Percentiles rank a stretch among this genome's conserved stretches.
phyloP scores from a whole-genome alignment of 2,329 filamentous ascomycete genomes.

The Xylaria polymorpha region DNA sequence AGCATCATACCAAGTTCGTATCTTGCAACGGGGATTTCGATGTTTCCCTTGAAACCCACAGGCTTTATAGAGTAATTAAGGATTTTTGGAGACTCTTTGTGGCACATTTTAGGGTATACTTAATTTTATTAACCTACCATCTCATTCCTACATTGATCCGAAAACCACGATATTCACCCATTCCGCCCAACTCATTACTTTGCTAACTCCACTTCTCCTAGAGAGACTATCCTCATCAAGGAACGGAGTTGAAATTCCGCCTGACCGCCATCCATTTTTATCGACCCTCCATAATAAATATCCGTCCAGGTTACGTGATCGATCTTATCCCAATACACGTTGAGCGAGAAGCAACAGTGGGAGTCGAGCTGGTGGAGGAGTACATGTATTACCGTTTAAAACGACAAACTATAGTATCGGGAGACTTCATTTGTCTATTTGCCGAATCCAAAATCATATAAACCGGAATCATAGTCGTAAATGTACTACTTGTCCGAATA shows the following conservation, averaged over 20 bases:
- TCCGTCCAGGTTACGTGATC: not conserved
- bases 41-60: not conserved
- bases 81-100: not conserved
- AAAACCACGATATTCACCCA: not conserved
- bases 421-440: slow-evolving; percentile 2
- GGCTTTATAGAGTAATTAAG: not conserved
- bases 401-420: not conserved
- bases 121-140: not conserved
- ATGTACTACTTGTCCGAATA: not conserved
- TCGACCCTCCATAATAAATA: not conserved
- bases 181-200: too few species aligned
- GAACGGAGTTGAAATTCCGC: too few species aligned
- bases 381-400: not conserved
- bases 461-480: not conserved
- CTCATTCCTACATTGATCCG: not conserved
- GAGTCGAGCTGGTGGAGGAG: not conserved
- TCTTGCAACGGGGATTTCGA: not conserved
- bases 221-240: too few species aligned
- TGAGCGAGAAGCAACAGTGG: not conserved
- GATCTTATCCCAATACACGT: slow-evolving; percentile 15
- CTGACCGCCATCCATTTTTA: not conserved
- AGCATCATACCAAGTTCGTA: not conserved
- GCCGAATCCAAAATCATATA: not conserved
- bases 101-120: too few species aligned
- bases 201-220: too few species aligned